phyloP scores from a whole-genome alignment of 2,329 filamentous ascomycete species.

The Calonectria pauciramosa region DNA sequence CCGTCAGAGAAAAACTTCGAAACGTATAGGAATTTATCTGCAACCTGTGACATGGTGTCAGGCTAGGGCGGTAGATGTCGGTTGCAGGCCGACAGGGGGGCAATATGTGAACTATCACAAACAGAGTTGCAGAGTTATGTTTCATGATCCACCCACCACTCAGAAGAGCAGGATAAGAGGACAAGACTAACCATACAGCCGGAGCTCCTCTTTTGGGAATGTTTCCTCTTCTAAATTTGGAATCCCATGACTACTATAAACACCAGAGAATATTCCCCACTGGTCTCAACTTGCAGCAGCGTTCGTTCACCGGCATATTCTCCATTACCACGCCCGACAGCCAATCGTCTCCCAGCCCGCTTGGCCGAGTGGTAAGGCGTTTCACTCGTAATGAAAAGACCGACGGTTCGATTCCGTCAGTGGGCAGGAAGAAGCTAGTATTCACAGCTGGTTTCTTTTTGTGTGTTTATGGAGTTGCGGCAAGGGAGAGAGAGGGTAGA shows the following conservation, averaged over 20 bases:
- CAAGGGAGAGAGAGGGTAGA: too few species aligned
- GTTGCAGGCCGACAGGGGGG: not conserved
- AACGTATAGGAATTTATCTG: slow-evolving; percentile 4
- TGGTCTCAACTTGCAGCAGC: not conserved
- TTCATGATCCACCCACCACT: not conserved
- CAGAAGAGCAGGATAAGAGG: not conserved
- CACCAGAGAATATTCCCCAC: not conserved
- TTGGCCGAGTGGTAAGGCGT: slow-evolving; percentile 32
- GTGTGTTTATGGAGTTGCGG: not conserved
- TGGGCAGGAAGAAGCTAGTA: slow-evolving; percentile 1
- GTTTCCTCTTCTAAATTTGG: not conserved
- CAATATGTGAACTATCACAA: not conserved
- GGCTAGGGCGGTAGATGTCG: not conserved
- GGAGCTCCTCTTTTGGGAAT: not conserved
- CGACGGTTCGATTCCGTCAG: slow-evolving; percentile 31
- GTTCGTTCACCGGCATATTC: not conserved
- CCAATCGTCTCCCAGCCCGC: slow-evolving; percentile 7
- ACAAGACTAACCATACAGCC: not conserved
- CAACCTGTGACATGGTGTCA: not conserved
- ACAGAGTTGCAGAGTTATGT: not conserved
- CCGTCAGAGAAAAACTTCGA: slow-evolving; percentile 19
- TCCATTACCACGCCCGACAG: not conserved
- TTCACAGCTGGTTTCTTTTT: not conserved
- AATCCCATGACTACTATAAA: not conserved
- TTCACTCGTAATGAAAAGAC: slow-evolving; percentile 31